Percentiles rank a stretch among this genome's conserved stretches.
Conservation (phyloP, 1,284 basidiomycete genomes). For the Ganoderma lingzhi region DNA sequence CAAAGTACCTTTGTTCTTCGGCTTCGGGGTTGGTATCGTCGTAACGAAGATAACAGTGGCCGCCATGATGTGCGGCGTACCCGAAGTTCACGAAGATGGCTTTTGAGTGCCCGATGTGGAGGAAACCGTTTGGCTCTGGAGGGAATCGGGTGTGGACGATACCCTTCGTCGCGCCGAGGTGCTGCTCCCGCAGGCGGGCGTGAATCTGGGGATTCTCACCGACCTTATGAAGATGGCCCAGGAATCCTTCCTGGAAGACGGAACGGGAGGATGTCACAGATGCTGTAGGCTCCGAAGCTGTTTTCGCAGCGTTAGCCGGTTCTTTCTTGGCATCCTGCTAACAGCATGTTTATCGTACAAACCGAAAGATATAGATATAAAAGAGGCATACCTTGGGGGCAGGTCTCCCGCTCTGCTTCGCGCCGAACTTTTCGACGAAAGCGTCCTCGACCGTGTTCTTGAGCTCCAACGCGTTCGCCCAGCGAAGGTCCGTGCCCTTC, state of each 20-base stretch:
- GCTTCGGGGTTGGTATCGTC: conserved; percentile 99
- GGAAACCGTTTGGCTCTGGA: conserved; percentile 97
- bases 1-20: conserved; percentile 96
- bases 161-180: conserved; percentile 85
- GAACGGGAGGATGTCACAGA: conserved; percentile 59
- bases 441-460: conserved; percentile 87
- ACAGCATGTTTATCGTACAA: background rate
- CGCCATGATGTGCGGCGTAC: conserved; percentile 92
- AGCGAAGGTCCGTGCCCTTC: conserved; percentile 78
- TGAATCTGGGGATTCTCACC: conserved; percentile 94
- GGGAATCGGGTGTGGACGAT: conserved; percentile 97
- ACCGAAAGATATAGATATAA: background rate
- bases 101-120: conserved; percentile 98
- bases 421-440: conserved; percentile 83
- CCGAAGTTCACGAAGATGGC: conserved; percentile 99
- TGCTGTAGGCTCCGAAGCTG: conserved; percentile 46
- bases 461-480: conserved; percentile 91
- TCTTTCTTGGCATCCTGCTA: conserved; percentile 66
- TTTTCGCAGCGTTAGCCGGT: conserved; percentile 36
- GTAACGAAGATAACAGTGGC: conserved; percentile 93
- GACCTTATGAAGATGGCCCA: conserved; percentile 92
- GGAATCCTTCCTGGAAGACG: conserved; percentile 96
- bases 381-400: conserved; percentile 69
- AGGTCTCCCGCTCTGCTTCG: conserved; percentile 73
- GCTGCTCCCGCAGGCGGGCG: conserved; percentile 80